These are phyloP conservation scores for Ceratorhiza oryzae-sativae DNA, from an alignment of 1,284 basidiomycete species.

Conservation along the genomic window DNA sequence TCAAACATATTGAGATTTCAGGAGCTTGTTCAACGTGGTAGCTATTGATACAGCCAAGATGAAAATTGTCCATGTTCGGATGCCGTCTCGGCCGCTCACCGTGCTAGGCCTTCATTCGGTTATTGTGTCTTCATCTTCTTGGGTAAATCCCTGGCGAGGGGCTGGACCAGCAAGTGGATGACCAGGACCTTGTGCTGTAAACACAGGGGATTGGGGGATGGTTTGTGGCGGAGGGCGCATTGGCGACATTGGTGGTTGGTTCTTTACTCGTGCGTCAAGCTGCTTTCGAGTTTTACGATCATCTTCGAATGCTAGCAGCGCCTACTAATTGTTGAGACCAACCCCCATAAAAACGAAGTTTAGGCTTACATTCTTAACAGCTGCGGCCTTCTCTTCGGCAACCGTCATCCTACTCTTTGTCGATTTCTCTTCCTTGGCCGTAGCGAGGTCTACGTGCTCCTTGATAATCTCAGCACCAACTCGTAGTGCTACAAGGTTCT, in stretches of 20 bases:
- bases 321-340: too few species aligned
- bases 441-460: conserved; percentile 64
- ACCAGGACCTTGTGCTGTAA: conserved; percentile 16
- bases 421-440: conserved; percentile 61
- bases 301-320: conserved; percentile 75
- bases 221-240: not conserved
- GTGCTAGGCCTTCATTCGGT: too few species aligned
- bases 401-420: conserved; percentile 58
- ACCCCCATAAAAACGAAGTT: conserved; percentile 9
- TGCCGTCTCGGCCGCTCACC: too few species aligned
- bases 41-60: not conserved
- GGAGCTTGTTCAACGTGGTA: not conserved
- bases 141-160: conserved; percentile 21
- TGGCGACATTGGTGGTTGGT: conserved; percentile 49
- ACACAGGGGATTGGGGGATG: not conserved
- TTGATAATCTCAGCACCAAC: conserved; percentile 68
- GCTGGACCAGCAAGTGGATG: conserved; percentile 3
- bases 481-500: conserved; percentile 61
- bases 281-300: conserved; percentile 66
- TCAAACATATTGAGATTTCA: too few species aligned
- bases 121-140: conserved; percentile 16
- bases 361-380: conserved; percentile 59
- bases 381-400: conserved; percentile 63
- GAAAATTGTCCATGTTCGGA: conserved; percentile 1
- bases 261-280: conserved; percentile 64